Base-by-base conservation (phyloP, 345 rosid genomes). In the Acer campestre region DNA sequence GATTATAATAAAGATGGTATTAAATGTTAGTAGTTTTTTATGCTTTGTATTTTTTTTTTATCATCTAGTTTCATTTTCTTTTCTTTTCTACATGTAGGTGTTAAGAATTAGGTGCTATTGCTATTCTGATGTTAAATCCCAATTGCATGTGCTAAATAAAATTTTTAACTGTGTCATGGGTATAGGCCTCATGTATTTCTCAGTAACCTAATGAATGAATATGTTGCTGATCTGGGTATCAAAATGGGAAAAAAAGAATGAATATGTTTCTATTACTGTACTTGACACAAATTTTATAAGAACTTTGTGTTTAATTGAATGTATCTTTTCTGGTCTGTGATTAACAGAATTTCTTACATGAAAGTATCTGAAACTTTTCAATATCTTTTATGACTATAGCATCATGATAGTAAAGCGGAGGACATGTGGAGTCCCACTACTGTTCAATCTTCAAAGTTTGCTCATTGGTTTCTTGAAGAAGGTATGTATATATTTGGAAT, bases 381-480 rank as follows among this genome's bases (percentile, higher is more conserved):
- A 74, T 65, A 58, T 70, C 35, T 59, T 75, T 69, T 77, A 14
- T 75, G 75, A 61, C 71, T 87, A 68, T 80, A 92, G 97, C 88
- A 78, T 51, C 83, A 81, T 55, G 87, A 80, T 75, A 73, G 71
- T 73, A 86, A 89, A 79, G 84, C 75, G 75, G 94, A 88, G 70
- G 94, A 84, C 56, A 56, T 66, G 16, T 67, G 59, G 85, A 85
- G 80, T 77, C 80, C 91, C 73, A 87, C 71, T 51, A 67, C 61
- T 27, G 83, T 76, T 71, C 88, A 87, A 49, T 93, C 97, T 82
- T 96, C 99, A 74, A 96, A 89, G 85, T 96, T 96, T 77, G 95
- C 95, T 68, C 90, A 82, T 77, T 90, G 93, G 87, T 96, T 96
- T 87, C 77, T 84, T 68, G 98, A 96, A 87, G 97, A 90, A 86